Base-by-base conservation (phyloP, 176 grass and related monocot species). In the Dactylis glomerata region DNA sequence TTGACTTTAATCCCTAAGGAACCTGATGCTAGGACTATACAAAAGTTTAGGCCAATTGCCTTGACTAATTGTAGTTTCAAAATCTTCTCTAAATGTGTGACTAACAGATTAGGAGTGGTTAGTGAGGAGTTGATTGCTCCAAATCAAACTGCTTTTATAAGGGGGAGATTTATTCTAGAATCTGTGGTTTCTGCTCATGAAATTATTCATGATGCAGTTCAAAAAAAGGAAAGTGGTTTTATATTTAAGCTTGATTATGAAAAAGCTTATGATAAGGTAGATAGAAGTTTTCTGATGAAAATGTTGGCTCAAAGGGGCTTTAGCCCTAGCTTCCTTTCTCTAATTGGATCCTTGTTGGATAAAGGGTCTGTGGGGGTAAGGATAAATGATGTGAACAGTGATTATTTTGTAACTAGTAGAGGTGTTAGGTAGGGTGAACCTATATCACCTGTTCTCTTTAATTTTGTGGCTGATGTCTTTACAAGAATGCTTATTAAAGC, bases 301-400 rank as follows among this genome's bases (percentile, higher is more conserved):
- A 57, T 57, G 2, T 9, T 57, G n/a, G 8, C 22, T 2, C 52
- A 55, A 2, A 23, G 6, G 20, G 52, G 52, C 0, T n/a, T 55
- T 23, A n/a, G 15, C 20, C 20, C 20, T 9, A n/a, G 8, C 1
- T n/a, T 17, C 17, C 5, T 55, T 1, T n/a, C 0, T 0, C 16
- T 19, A 51, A 2, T 51, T 51, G 3, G 19, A 3, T 51, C 45
- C 0, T 3, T 47, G 1, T 3, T 47, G 3, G 3, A 3, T 3
- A 47, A 47, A 4, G 12, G 45, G 0, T 51, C 6, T 10, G 20
- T 10, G 1, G 7, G 54, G 1, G 22, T 57, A 1, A 57, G 54
- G 2, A 24, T 24, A 0, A 57, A 57, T 57, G 8, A 57, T 24
- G 1, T 2, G 0, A 24, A 23, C 3, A 24, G 22, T 57, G 8